Base-by-base conservation (phyloP, 2,329 filamentous ascomycete species). In the Beauveria varroae region DNA sequence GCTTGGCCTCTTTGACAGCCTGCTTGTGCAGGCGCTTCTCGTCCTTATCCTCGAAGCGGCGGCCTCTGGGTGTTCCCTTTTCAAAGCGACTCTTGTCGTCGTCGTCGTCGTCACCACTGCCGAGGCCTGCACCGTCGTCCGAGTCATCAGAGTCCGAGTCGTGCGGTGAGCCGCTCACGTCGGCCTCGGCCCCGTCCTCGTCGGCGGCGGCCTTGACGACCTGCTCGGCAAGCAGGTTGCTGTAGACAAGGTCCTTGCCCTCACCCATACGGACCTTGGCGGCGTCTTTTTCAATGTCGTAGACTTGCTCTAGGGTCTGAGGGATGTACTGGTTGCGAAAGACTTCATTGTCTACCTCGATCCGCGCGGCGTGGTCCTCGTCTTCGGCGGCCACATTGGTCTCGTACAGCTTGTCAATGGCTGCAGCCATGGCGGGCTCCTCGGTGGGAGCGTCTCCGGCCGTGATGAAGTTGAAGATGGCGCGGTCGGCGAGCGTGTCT, bases 311-410 rank as follows among this genome's bases (percentile, higher is more conserved):
- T 49, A 99, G 81, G 0, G 90, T 98, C 74, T 96, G 93, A 0
- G 95, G 95, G 57, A 99, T 98, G 73, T 96, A 99, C 73, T 97
- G 91, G 69, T 96, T 89, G 68, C 93, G 85, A 78, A 97, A 99
- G 6, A 98, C 95, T 66, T 95, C 90, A 62, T 92, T 91, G 68
- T 96, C 90, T 10, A 93, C 86, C 66, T 93, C 88, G 20, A 86
- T 79, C 58, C 86, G 81, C 1, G 83, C 85, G 2, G 75, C 76
- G 8, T 77, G 77, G 49, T 83, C 80, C 5, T 81, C 79, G 52
- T 79, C 78, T 1, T 79, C 78, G 1, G 74, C 78, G 8, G 76
- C 74, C 0, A 78, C 77, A 37, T 83, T 79, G 22, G 79, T 76
- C 62, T 83, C 79, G 68, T 90, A 90, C 3, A 96, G 74, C 60